Base-by-base conservation (phyloP, 108 stramenopile species). In the Stephanodiscus triporus region DNA sequence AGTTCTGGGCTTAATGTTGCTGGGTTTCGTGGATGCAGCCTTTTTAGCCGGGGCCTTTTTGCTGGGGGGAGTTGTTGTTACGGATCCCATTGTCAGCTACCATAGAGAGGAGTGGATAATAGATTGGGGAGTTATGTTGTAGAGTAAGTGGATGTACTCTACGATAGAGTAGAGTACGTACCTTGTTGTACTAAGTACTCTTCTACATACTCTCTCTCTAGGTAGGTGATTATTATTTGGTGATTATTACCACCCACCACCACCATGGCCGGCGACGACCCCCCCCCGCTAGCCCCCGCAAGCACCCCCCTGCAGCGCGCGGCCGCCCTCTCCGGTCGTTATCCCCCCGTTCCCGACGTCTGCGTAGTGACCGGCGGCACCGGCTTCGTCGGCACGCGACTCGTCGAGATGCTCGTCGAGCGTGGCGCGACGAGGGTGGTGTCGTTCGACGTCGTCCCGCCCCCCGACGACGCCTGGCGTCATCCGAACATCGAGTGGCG, bases 391-490 rank as follows among this genome's bases (percentile, higher is more conserved):
- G 98, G 98, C 19, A 85, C 68, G 13, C 95, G 98, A 0, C 79
- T 99, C 61, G 98, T 98, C 13, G 98, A 99, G 90, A 98, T 99
- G 97, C 82, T 98, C 40, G 76, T 98, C 10, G 96, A 98, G 80
- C 90, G 97, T 1, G 97, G 97, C 23, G 96, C 96, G 22, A 58
- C 70, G 34, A 86, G 81, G 11, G 98, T 99, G 65, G 88, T 98
- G 56, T 93, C 88, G n/a, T 96, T 99, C 71, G 98, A 99, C 74
- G 87, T 97, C 34, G 85, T 80, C 16, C 76, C 88, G 0, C 94
- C 95, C 16, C 78, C 87, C 17, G 69, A 61, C 38, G 78, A 85
- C 60, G 82, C 86, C 5, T 53, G 81, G 84, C 36, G 86, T 43
- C 87, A 90, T 37, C 89, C 90, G 62, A 74, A 70, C 26, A 85